Base-by-base conservation (phyloP, 2,329 filamentous ascomycete species). In the Sphaerulina vaccinii region DNA sequence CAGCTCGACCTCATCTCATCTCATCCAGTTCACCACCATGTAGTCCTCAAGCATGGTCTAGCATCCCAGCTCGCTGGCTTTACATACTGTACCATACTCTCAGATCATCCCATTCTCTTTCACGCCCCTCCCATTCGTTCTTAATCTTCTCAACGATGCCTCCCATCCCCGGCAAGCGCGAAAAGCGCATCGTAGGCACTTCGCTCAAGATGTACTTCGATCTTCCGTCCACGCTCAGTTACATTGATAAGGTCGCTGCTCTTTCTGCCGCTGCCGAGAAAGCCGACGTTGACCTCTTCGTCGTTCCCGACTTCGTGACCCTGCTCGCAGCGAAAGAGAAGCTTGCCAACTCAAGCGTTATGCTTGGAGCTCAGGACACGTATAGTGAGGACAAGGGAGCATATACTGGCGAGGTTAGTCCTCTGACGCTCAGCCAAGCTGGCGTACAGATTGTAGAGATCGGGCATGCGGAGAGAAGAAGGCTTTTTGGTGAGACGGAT, bases 161-260 rank as follows among this genome's bases (percentile, higher is more conserved):
- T 22, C 68, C 71, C 19, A 55, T 67, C 32, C 62, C 63, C 1
- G 38, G 53, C 36, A 46, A 55, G 51, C 65, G 66, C 51, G 78
- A 75, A 40, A 81, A 81, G 64, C 83, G 83, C 63, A 75, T 90
- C 55, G 77, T 90, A 54, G 86, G 87, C 68, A 83, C 89, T 58
- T 87, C 83, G 40, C 82, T 86, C 33, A 90, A 90, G 65, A 87
- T 90, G 82, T 90, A 91, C 78, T 91, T 91, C 72, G 81, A 84
- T 55, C 79, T 85, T 7, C 71, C 79, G 9, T 76, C 78, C 55
- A 90, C 87, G 1, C 71, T 68, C 65, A 75, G 66, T 41, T 76
- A 78, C 64, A 65, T 75, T 50, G 67, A 71, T 44, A 69, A 70
- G 50, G 68, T 76, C 41, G 63, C 70, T 39, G 60, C 70, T 11